Percentiles rank a stretch among this genome's conserved stretches.
Conservation (phyloP, 768 basidiomycete species). For the Russula lepida region DNA sequence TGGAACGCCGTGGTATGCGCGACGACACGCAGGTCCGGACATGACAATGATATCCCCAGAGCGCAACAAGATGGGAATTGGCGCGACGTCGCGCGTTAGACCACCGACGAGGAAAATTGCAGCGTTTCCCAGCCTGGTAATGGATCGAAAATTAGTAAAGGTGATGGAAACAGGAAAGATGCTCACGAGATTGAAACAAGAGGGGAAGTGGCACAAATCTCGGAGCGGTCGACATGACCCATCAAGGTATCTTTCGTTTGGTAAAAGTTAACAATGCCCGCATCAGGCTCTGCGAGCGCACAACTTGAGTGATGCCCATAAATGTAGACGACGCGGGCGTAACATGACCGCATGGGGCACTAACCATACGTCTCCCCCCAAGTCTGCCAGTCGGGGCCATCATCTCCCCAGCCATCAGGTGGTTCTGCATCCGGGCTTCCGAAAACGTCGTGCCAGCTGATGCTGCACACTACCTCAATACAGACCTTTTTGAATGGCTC, state of each 20-base stretch:
- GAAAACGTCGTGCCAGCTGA: constrained; percentile 70
- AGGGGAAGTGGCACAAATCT: constrained; percentile 86
- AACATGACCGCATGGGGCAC: not conserved
- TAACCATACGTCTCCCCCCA: constrained; percentile 80
- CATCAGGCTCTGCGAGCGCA: constrained; percentile 67
- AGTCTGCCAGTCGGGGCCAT: constrained; percentile 53
- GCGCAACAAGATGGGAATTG: constrained; percentile 75
- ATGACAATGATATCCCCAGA: constrained; percentile 91
- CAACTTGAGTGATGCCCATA: not conserved
- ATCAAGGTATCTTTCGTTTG: constrained; percentile 89
- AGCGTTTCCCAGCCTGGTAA: constrained; percentile 71
- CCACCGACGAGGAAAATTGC: constrained; percentile 89
- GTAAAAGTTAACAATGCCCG: constrained; percentile 96
- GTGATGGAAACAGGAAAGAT: not conserved
- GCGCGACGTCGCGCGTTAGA: constrained; percentile 63
- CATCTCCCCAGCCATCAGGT: constrained; percentile 42
- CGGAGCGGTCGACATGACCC: constrained; percentile 96
- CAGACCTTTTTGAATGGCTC: constrained; percentile 50
- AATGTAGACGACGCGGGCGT: not conserved
- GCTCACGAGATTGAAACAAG: constrained; percentile 89
- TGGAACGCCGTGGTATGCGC: constrained; percentile 92
- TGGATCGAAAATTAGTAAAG: not conserved
- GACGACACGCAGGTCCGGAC: constrained; percentile 77
- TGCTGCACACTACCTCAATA: constrained; percentile 45
- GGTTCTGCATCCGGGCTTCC: constrained; percentile 21